Evolutionary conservation across 768 basidiomycete genomes (phyloP).

Genomic region (Cystobasidium onofrii): DNA sequence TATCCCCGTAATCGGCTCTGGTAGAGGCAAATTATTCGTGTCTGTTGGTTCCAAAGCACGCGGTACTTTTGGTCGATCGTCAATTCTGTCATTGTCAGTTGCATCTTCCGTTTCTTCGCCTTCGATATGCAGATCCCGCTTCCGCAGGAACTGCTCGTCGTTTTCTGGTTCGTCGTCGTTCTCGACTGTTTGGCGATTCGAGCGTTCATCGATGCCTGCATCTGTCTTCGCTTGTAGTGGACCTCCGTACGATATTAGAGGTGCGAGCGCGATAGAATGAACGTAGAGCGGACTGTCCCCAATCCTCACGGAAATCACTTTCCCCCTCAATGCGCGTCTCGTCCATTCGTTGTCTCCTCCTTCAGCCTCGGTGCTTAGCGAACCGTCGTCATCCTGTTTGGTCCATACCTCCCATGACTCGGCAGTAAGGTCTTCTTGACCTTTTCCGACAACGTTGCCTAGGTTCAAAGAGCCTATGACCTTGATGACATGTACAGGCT

Average conservation of each 20-base stretch:
- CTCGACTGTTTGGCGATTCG: neutral
- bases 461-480: slow-evolving; percentile 34
- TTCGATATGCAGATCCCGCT: neutral
- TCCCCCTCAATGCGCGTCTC: slow-evolving; percentile 14
- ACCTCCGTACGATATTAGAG: slow-evolving; percentile 7
- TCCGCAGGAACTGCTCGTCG: neutral
- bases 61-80: slow-evolving; percentile 20
- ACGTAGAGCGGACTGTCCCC: neutral
- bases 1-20: neutral
- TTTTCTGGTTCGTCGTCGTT: neutral
- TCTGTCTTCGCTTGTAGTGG: neutral
- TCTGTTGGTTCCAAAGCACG: slow-evolving; percentile 25
- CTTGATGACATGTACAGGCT: neutral
- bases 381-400: neutral
- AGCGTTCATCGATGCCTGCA: neutral
- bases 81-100: neutral
- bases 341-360: neutral
- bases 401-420: slow-evolving; percentile 37
- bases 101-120: neutral
- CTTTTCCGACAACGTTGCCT: slow-evolving; percentile 34
- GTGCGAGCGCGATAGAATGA: neutral
- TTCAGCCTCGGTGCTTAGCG: neutral
- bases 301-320: slow-evolving; percentile 33
- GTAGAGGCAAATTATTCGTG: neutral
- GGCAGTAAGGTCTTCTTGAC: slow-evolving; percentile 26